These are phyloP conservation scores for Platanthera zijinensis DNA, from an alignment of 106 monocot genomes.

Conservation along the genomic window DNA sequence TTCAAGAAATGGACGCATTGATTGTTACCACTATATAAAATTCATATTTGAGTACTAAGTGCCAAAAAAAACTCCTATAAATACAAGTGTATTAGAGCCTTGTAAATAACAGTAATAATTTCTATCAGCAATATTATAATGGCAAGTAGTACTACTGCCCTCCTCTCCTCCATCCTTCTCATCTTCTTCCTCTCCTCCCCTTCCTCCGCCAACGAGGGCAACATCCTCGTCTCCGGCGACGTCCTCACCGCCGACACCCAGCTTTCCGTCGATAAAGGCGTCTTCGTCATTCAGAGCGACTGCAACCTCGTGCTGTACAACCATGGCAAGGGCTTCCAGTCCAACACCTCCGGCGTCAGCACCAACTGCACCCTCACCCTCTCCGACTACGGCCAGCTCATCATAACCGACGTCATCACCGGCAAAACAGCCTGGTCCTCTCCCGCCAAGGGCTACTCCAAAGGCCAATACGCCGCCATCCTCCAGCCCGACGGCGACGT, in stretches of 20 bases:
- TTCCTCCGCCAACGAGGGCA: constrained; percentile 12
- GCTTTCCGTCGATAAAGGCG: constrained; percentile 3
- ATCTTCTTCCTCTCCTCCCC: background rate
- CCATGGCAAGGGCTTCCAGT: constrained; percentile 3
- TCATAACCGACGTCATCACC: background rate
- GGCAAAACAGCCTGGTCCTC: background rate
- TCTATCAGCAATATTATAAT: too few species aligned
- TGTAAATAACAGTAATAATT: too few species aligned
- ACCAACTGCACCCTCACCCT: background rate
- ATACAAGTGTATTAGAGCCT: too few species aligned
- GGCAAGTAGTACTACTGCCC: too few species aligned
- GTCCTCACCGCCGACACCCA: constrained; percentile 13
- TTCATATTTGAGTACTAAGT: too few species aligned
- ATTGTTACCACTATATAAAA: too few species aligned
- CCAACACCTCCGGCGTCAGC: constrained; percentile 6
- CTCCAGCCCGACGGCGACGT: constrained; percentile 1
- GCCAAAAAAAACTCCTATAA: too few species aligned
- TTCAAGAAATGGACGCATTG: too few species aligned
- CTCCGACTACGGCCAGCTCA: background rate
- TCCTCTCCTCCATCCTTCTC: background rate
- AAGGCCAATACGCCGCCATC: background rate
- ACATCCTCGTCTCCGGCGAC: constrained; percentile 27
- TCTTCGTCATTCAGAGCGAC: constrained; percentile 23
- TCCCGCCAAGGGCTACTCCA: background rate
- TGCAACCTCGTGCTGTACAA: constrained; percentile 33